phyloP scores from a whole-genome alignment of 768 basidiomycete genomes.

The Boletus subparvulus region DNA sequence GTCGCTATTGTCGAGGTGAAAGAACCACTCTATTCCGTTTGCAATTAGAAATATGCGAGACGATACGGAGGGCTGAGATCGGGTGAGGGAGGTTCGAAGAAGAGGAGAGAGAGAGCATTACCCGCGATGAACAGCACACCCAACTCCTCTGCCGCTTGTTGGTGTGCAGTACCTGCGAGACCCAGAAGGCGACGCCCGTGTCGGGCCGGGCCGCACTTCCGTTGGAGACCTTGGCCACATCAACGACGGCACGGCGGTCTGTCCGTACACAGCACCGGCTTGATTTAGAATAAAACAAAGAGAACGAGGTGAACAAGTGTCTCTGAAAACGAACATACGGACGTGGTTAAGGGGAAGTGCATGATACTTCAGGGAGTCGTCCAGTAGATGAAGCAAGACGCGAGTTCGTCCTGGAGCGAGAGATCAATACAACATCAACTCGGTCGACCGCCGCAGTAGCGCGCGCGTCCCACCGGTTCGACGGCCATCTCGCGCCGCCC shows the following conservation, averaged over 20 bases:
- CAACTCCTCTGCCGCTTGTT: constrained; percentile 51
- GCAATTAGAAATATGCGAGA: too few relatives aligned
- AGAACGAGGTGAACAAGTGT: background rate
- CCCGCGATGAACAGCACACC: constrained; percentile 64
- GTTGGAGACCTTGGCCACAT: constrained; percentile 52
- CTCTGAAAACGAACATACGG: constrained; percentile 13
- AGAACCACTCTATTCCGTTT: constrained; percentile 55
- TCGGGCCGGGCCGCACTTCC: constrained; percentile 18
- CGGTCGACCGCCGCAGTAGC: background rate
- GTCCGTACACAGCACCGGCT: constrained; percentile 64
- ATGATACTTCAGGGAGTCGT: constrained; percentile 56
- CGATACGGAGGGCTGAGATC: too few relatives aligned
- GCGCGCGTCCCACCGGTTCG: constrained; percentile 43
- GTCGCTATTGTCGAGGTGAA: constrained; percentile 58
- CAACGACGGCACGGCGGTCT: constrained; percentile 53
- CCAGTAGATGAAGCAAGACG: constrained; percentile 57
- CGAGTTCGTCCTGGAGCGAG: constrained; percentile 48
- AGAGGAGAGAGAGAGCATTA: constrained; percentile 8
- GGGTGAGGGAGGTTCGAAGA: too few relatives aligned
- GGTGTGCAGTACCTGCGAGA: constrained; percentile 62
- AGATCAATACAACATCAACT: background rate
- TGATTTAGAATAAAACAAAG: constrained; percentile 39
- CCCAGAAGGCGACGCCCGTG: constrained; percentile 54
- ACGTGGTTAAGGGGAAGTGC: constrained; percentile 57
- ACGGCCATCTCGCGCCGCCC: constrained; percentile 65